phyloP scores from a whole-genome alignment of 257 asterid species.

The Cruciata laevipes region DNA sequence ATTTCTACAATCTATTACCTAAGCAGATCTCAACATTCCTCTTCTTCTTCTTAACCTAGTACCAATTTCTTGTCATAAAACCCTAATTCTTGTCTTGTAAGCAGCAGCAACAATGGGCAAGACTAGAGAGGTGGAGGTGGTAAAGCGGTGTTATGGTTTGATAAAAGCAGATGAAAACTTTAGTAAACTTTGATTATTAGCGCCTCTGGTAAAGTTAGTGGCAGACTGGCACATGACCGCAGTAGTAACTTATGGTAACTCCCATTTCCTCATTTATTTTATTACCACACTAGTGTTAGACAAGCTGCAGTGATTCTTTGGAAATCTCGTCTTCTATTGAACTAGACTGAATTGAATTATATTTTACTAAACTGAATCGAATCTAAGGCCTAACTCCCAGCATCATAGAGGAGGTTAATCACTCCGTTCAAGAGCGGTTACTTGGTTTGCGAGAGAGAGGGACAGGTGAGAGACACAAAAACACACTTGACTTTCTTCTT shows the following conservation, averaged over 20 bases:
- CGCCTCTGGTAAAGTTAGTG: not conserved
- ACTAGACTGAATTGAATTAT: too few relatives aligned
- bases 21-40: conserved; percentile 28
- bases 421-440: too few relatives aligned
- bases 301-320: too few relatives aligned
- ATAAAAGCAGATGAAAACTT: not conserved
- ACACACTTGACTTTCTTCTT: conserved; percentile 14
- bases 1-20: not conserved
- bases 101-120: not conserved
- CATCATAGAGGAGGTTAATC: too few relatives aligned
- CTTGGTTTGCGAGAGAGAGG: conserved; percentile 18
- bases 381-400: too few relatives aligned
- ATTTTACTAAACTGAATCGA: too few relatives aligned
- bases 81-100: too few relatives aligned
- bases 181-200: not conserved
- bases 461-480: conserved; percentile 19
- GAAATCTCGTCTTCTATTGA: too few relatives aligned
- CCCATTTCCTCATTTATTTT: not conserved
- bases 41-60: too few relatives aligned
- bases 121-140: not conserved
- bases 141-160: not conserved
- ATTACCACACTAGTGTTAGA: too few relatives aligned
- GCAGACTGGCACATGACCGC: not conserved
- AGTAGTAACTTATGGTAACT: not conserved
- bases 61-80: too few relatives aligned